A percentile compares a stretch with the other conserved stretches of the same genome.
Evolutionary conservation across 768 basidiomycete genomes (phyloP).

Genomic region (Suillus lakei): DNA sequence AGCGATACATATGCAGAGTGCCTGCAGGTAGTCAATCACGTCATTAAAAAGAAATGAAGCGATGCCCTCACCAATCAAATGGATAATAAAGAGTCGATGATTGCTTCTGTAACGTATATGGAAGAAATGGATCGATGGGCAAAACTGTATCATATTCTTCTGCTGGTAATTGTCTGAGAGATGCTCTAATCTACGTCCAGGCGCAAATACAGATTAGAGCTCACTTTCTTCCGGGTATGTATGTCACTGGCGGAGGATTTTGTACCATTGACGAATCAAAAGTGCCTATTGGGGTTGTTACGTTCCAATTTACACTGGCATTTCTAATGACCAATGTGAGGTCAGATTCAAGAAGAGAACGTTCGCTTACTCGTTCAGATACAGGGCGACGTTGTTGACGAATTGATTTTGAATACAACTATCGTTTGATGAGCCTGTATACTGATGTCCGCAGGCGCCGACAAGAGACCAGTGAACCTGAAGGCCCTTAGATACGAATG

Average conservation of each 20-base stretch:
- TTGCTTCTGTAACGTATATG: constrained; percentile 10
- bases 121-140: constrained; percentile 11
- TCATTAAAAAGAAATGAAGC: background rate
- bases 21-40: background rate
- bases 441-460: constrained; percentile 9
- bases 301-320: constrained; percentile 12
- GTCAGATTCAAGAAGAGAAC: background rate
- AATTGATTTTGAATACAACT: constrained; percentile 10
- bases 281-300: constrained; percentile 7
- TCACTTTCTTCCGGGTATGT: constrained; percentile 6
- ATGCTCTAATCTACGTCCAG: background rate
- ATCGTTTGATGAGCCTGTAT: constrained; percentile 5
- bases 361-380: constrained; percentile 4
- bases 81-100: constrained; percentile 9
- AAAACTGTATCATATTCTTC: constrained; percentile 7
- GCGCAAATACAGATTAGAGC: background rate
- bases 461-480: constrained; percentile 13
- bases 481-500: background rate
- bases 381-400: constrained; percentile 2
- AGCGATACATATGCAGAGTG: constrained; percentile 7
- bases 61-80: constrained; percentile 6
- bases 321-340: constrained; percentile 2
- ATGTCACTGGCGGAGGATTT: constrained; percentile 8
- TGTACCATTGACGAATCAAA: background rate
- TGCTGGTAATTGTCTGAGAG: background rate